Base-by-base conservation (phyloP, 768 basidiomycete genomes). In the Astraeus odoratus region DNA sequence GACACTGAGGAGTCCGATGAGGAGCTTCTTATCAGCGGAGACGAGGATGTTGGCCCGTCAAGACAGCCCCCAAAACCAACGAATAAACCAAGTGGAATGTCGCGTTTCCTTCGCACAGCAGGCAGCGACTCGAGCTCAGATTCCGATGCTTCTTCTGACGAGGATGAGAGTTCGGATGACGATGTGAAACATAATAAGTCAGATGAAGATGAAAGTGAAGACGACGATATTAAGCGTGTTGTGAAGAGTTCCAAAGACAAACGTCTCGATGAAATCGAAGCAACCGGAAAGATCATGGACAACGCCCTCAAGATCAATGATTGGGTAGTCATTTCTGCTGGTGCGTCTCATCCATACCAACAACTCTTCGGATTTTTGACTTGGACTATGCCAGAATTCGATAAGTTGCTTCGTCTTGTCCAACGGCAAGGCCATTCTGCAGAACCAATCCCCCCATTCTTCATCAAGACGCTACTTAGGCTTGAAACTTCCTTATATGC, bases 251-350 rank as follows among this genome's bases (percentile, higher is more conserved):
- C 95, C 31, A 86, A 86, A 56, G 89, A 94, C 65, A 94, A 90
- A 65, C 76, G 94, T 43, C 65, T 93, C 59, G 91, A 86, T 39
- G 96, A 98, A 74, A 94, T 98, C 81, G 94, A 97, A 65, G 80
- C 80, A 1, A 86, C 85, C 3, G 89, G 90, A 44, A 93, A 86
- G 67, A 73, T 73, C 38, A 96, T 98, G 71, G 90, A 95, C 38
- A 98, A 99, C 60, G 93, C 85, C 16, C 72, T 88, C 51, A 95
- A 89, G 74, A 94, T 95, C 55, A 95, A 94, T 57, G 93, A 99
- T 67, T 99, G 96, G 96, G 82, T 84, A 20, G 81, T 80, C 23
- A 94, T 92, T 56, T 90, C 86, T 18, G 83, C 77, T 48, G 94
- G 94, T 92, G 55, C 45, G 80, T 64, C 18, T 38, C 18, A 10